Evolutionary conservation across 345 rosid species (phyloP), one percentile per base, ranked within the genome.

Genomic region (Laguncularia racemosa): DNA sequence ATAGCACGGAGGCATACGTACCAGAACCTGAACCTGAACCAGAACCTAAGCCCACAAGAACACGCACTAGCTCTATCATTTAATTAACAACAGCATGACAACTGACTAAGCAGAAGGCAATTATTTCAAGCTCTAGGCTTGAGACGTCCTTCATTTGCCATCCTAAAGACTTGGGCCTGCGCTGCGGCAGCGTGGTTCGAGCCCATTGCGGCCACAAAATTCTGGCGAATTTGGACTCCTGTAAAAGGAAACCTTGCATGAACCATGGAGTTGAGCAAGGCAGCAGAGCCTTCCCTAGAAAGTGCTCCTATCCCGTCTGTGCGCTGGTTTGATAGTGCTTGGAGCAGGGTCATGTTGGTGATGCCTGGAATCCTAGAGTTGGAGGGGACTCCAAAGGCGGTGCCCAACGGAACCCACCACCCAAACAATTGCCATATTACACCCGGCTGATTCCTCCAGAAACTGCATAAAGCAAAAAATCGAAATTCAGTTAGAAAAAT

Each of bases 281-380:
- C 67, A 11, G 98, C 96, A 21, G 98, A 79, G 7, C 92, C 98
- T 82, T 91, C 90, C 54, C 98, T 72, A 72, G 79, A 91, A 55
- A 91, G 96, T 3, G 71, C 57, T 0, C 98, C 96, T 33, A 79
- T 60, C 19, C 90, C 81, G 64, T 91, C 95, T 1, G 58, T 60
- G 2, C 85, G 81, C 4, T 77, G 70, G 75, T 88, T 84, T 43
- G 93, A 78, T 48, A 91, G 92, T 13, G 96, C 96, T 59, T 91
- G 85, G 18, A 69, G 83, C 51, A 91, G 57, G 84, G 67, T 88
- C 76, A 67, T 71, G 28, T 63, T 78, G 50, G 86, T 19, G 40
- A 33, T 33, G 10, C 40, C 40, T 9, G 3, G 40, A 33, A 33
- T 10, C 40, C 40, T 33, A 33, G 7, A 1, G 53, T 13, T 18